Base-by-base conservation (phyloP, 306 rosid species). In the Cucumis melo region DNA sequence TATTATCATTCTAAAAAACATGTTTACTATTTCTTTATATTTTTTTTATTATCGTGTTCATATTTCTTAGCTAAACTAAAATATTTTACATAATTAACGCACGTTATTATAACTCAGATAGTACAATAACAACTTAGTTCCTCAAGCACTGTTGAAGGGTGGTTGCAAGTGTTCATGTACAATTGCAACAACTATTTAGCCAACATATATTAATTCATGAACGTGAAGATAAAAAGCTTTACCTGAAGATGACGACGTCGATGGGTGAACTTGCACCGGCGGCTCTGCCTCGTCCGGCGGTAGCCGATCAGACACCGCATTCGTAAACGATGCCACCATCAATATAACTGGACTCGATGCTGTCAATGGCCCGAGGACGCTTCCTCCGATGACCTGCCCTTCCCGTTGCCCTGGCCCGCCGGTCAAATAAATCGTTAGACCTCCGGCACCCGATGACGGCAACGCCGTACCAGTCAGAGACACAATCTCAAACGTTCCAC, bases 331-430 rank as follows among this genome's bases (percentile, higher is more conserved):
- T 12, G 81, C 87, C 59, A 79, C 87, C 84, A 84, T 76, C 81
- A 84, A 48, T 4, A 76, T 29, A 78, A 84, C 87, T 19, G 87
- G 81, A 42, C 83, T 79, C 3, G 82, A 81, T 17, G 87, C 87
- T 10, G 54, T 71, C 80, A 84, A 44, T 1, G 85, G 82, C 51
- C 83, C 82, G 21, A 70, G 46, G 10, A 84, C 87, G 36, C 44
- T 81, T 74, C 87, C 87, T 16, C 87, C 87, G 8, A 79, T 74
- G 14, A 84, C 85, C 44, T 84, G 87, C 23, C 87, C 85, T 55
- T 81, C 81, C 34, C 87, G 83, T 55, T 81, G 83, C 36, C 83
- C 79, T 55, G 79, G 83, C 36, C 83, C 79, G 39, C 83, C 83
- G 5, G 79, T 55, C 81, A 84, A 42, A 51, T 75, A 81, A 34